Percentiles rank a stretch among this genome's conserved stretches.
Conservation (phyloP, 176 grass and related monocot species). For the Luzula sylvatica region DNA sequence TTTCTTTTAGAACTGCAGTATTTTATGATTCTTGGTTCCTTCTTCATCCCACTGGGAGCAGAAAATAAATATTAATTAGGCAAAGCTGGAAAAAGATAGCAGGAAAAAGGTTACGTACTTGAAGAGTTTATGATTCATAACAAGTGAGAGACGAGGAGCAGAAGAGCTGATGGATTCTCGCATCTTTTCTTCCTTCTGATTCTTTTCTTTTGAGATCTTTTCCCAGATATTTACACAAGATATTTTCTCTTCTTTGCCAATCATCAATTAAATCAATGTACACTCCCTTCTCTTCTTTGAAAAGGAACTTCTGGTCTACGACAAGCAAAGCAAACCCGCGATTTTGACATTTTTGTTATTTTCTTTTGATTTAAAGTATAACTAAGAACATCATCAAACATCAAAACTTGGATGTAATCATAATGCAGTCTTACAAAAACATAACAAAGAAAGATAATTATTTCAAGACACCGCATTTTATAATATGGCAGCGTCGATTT, state of each 20-base stretch:
- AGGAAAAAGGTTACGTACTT: too few species aligned
- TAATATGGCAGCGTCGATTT: not conserved
- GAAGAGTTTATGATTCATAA: not conserved
- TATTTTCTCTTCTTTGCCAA: slow-evolving; percentile 10
- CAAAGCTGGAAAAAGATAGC: too few species aligned
- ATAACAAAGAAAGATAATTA: too few species aligned
- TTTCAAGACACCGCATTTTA: slow-evolving; percentile 5
- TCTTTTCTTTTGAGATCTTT: not conserved
- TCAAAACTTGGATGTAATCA: too few species aligned
- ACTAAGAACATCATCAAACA: too few species aligned
- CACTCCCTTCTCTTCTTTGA: too few species aligned
- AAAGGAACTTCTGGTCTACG: too few species aligned
- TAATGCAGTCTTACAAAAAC: too few species aligned
- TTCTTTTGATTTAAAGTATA: too few species aligned
- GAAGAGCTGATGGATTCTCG: slow-evolving; percentile 18
- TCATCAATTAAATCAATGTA: too few species aligned
- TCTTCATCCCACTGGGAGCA: not conserved
- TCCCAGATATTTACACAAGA: slow-evolving; percentile 28
- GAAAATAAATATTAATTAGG: not conserved
- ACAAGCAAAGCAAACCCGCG: too few species aligned
- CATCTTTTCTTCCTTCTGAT: slow-evolving; percentile 21
- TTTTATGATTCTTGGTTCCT: slow-evolving; percentile 20
- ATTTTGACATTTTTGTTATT: too few species aligned
- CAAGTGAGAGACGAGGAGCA: slow-evolving; percentile 16
- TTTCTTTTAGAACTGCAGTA: slow-evolving; percentile 38